A percentile compares a stretch with the other conserved stretches of the same genome.
These are phyloP conservation scores for Phytophthora crassamura DNA, from an alignment of 352 stramenopile species.

Conservation along the genomic window DNA sequence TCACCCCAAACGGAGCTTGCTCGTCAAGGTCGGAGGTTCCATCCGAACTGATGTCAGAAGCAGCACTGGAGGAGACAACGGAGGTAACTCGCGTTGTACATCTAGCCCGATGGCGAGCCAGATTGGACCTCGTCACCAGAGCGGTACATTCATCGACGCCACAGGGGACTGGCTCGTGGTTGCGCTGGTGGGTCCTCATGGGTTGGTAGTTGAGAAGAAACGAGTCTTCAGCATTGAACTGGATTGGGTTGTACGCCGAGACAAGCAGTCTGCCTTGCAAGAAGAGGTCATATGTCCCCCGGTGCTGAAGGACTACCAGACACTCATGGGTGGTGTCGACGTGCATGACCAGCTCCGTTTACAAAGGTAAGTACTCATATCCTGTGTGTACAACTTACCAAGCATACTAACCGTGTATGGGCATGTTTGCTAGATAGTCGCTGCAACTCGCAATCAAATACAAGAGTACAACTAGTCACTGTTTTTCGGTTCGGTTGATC, in stretches of 20 bases:
- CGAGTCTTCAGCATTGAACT: slow-evolving; percentile 3
- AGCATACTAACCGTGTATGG: neutral
- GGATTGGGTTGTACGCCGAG: neutral
- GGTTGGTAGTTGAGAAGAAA: too few relatives aligned
- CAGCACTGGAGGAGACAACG: too few relatives aligned
- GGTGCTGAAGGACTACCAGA: slow-evolving; percentile 1
- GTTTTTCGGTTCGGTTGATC: neutral
- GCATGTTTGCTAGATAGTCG: neutral
- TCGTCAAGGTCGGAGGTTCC: too few relatives aligned
- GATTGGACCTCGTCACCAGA: too few relatives aligned
- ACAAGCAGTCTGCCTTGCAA: neutral
- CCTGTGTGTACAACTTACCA: neutral
- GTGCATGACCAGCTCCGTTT: slow-evolving; percentile 2
- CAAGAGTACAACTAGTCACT: neutral
- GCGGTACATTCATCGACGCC: too few relatives aligned
- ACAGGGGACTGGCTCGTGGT: too few relatives aligned
- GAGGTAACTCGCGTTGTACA: too few relatives aligned
- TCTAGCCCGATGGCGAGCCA: too few relatives aligned
- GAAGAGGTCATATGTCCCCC: neutral
- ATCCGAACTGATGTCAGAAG: too few relatives aligned
- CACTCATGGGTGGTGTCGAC: neutral
- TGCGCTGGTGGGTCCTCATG: too few relatives aligned
- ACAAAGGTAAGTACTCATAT: neutral
- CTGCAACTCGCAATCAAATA: neutral
- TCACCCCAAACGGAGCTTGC: too few relatives aligned